Conservation (phyloP, 2,329 filamentous ascomycete genomes). For the Didymellaceae sp. region DNA sequence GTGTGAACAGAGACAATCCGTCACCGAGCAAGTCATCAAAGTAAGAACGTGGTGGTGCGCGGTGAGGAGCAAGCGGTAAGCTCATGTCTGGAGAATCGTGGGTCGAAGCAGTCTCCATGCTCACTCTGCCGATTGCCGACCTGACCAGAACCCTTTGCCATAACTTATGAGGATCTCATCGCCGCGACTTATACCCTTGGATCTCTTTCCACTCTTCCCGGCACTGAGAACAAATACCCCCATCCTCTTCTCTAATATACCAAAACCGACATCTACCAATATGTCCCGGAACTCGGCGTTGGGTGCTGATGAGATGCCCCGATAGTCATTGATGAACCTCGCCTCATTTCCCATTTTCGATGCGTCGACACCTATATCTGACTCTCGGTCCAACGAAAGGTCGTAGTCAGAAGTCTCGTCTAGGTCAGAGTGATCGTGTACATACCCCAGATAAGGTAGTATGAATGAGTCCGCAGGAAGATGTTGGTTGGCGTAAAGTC, state of each 20-base stretch:
- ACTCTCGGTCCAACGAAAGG: slow-evolving; percentile 57
- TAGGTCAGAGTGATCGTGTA: slow-evolving; percentile 53
- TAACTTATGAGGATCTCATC: slow-evolving; percentile 62
- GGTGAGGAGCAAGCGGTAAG: too few species aligned
- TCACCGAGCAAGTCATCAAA: too few species aligned
- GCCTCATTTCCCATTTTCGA: slow-evolving; percentile 58
- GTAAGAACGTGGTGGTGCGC: not conserved
- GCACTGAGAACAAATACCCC: slow-evolving; percentile 58
- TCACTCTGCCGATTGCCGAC: slow-evolving; percentile 32
- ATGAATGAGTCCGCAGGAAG: slow-evolving; percentile 56
- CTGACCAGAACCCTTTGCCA: slow-evolving; percentile 59
- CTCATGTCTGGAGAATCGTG: not conserved
- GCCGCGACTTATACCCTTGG: slow-evolving; percentile 55
- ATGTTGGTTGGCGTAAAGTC: slow-evolving; percentile 55
- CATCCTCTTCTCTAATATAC: slow-evolving; percentile 55
- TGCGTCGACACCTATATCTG: slow-evolving; percentile 58
- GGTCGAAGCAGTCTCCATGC: not conserved
- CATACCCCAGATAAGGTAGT: slow-evolving; percentile 57
- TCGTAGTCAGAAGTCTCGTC: slow-evolving; percentile 59
- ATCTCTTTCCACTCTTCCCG: slow-evolving; percentile 55
- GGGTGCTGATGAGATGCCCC: slow-evolving; percentile 52
- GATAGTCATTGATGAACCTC: slow-evolving; percentile 62
- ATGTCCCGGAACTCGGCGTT: slow-evolving; percentile 55
- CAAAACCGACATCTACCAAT: slow-evolving; percentile 45
- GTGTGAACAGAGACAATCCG: too few species aligned